Conservation (phyloP, 116 monocot genomes). For the Cymodocea nodosa region DNA sequence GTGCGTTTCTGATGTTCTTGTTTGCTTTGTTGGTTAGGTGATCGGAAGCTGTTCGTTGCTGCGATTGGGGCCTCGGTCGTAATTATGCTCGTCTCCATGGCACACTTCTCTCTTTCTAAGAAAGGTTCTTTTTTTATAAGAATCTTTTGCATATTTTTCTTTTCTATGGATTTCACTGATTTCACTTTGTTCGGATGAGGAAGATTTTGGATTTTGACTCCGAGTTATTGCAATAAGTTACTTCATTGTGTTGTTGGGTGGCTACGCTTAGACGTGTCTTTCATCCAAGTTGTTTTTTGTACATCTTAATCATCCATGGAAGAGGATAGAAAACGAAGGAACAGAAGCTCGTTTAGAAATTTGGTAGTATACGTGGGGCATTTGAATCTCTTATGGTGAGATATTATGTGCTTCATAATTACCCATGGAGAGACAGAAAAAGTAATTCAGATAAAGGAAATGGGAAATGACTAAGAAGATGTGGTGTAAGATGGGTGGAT, state of each 20-base stretch:
- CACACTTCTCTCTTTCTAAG: conserved; percentile 13
- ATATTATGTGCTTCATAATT: too few species aligned
- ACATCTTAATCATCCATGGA: neutral
- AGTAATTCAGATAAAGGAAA: too few species aligned
- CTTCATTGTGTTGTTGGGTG: neutral
- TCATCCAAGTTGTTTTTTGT: too few species aligned
- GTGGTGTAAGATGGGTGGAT: neutral
- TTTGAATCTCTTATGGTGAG: too few species aligned
- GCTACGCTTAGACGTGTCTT: neutral
- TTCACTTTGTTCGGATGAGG: neutral
- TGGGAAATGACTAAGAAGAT: too few species aligned
- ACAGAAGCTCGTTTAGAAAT: too few species aligned
- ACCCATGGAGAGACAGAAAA: too few species aligned
- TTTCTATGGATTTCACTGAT: neutral
- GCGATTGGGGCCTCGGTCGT: conserved; percentile 27
- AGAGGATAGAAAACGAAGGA: neutral
- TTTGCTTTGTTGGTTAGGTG: conserved; percentile 7
- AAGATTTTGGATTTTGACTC: neutral
- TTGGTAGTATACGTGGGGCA: too few species aligned
- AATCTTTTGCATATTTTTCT: neutral
- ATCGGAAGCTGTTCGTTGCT: conserved; percentile 11
- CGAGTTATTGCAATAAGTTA: neutral
- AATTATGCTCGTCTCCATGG: conserved; percentile 19
- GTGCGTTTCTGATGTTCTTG: neutral
- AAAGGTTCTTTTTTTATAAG: conserved; percentile 3